These are phyloP conservation scores for Pseudozyma hubeiensis DNA, from an alignment of 1,284 basidiomycete genomes.

Conservation along the genomic window DNA sequence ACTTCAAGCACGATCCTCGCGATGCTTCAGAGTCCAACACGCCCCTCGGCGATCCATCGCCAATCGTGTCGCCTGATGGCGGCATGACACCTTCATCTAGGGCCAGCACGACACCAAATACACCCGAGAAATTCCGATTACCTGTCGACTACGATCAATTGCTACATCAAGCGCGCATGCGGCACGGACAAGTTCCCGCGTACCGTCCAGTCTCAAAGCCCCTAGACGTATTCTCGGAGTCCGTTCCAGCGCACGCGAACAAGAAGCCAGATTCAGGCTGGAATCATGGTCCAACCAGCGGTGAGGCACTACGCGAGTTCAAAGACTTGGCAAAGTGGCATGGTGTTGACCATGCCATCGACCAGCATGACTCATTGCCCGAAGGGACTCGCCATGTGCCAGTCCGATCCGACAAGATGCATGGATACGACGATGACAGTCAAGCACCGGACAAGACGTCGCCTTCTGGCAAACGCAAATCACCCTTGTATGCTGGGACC, in stretches of 20 bases:
- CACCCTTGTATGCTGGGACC: too few species aligned
- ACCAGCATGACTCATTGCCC: not conserved
- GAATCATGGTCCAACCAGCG: not conserved
- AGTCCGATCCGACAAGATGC: not conserved
- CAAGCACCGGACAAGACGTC: too few species aligned
- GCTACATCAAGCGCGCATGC: not conserved
- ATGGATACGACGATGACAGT: not conserved
- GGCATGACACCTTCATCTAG: not conserved
- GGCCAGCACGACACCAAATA: not conserved
- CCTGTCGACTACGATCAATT: slow-evolving; percentile 17
- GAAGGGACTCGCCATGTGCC: not conserved
- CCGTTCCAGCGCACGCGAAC: not conserved
- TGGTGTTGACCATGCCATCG: slow-evolving; percentile 11
- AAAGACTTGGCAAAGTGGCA: slow-evolving; percentile 6
- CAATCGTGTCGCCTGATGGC: slow-evolving; percentile 7
- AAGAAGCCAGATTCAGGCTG: not conserved
- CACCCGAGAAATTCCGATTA: slow-evolving; percentile 6
- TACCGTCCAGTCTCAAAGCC: not conserved
- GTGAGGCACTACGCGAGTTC: slow-evolving; percentile 4
- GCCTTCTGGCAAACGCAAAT: too few species aligned
- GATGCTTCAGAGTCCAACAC: not conserved
- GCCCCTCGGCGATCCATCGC: not conserved
- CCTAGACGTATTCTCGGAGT: not conserved
- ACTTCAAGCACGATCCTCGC: not conserved
- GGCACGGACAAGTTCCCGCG: not conserved